Base-by-base conservation (phyloP, 2,329 filamentous ascomycete species). In the Mycocentrospora acerina region DNA sequence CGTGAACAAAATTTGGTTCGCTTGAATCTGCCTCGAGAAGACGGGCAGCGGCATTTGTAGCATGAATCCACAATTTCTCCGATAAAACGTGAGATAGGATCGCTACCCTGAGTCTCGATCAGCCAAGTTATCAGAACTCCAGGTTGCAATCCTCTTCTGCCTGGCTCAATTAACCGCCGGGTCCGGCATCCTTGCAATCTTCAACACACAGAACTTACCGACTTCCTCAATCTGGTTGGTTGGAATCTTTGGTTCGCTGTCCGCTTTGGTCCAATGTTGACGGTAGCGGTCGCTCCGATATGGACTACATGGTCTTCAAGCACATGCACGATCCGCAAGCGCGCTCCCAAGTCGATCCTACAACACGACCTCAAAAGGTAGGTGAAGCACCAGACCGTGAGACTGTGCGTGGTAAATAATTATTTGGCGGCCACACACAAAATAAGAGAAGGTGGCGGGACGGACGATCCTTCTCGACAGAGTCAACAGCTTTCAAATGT, bases 201-300 rank as follows among this genome's bases (percentile, higher is more conserved):
- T 22, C 5, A 22, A 22, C 19, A 22, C 9, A 22, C 19, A 22
- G 19, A 6, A 22, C 19, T 22, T 5, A 22, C 19, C 19, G 9
- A 6, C 19, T 22, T 22, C 28, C 31, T 42, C 37, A 32, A 38
- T 33, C 33, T 43, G 32, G 48, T 52, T 55, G 54, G 52, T 41
- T 32, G 49, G 53, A 44, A 53, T 53, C 51, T 50, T 51, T 48
- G 37, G 44, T 49, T 42, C 37, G 40, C 27, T 35, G 29, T 40
- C 30, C 46, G 33, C 36, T 49, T 35, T 43, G 31, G 31, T 49
- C 44, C 33, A 42, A 34, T 40, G 31, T 40, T 34, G 41, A 34
- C 24, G 8, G 37, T 26, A 38, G 44, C 28, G 37, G 30, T 40
- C 37, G 37, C 35, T 44, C 44, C 42, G 38, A 32, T 48, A 48